These are phyloP conservation scores for Microbotryum scabiosae DNA, from an alignment of 1,284 basidiomycete genomes.

Conservation along the genomic window DNA sequence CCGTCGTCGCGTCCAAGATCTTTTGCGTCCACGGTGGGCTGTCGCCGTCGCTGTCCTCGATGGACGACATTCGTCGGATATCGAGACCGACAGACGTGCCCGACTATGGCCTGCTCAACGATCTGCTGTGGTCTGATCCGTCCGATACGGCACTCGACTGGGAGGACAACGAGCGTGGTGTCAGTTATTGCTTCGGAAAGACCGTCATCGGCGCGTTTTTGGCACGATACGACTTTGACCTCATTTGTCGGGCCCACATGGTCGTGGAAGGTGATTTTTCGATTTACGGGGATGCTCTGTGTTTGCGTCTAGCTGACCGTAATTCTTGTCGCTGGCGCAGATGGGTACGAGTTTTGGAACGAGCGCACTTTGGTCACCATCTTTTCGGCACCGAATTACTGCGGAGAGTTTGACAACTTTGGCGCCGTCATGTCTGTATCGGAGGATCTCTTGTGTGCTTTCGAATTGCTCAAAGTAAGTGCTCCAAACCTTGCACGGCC, in stretches of 20 bases:
- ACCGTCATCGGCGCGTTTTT: slow-evolving; percentile 85
- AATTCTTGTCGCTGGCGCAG: slow-evolving; percentile 1
- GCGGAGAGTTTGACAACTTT: slow-evolving; percentile 96
- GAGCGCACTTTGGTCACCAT: slow-evolving; percentile 96
- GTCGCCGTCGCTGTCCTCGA: slow-evolving; percentile 91
- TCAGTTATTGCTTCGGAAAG: slow-evolving; percentile 99
- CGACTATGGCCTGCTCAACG: slow-evolving; percentile 96
- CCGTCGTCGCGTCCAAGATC: slow-evolving; percentile 98
- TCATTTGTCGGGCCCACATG: slow-evolving; percentile 99
- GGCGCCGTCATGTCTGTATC: slow-evolving; percentile 83
- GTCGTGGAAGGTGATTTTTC: slow-evolving; percentile 64
- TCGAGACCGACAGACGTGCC: slow-evolving; percentile 97
- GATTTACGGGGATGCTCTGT: background rate
- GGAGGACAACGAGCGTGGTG: slow-evolving; percentile 99
- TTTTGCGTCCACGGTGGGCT: slow-evolving; percentile 99
- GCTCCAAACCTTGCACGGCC: background rate
- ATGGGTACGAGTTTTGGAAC: slow-evolving; percentile 98
- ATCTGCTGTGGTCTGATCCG: slow-evolving; percentile 97
- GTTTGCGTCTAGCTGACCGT: background rate
- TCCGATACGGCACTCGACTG: slow-evolving; percentile 95
- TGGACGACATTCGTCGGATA: slow-evolving; percentile 99
- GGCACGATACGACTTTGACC: slow-evolving; percentile 73
- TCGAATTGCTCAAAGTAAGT: slow-evolving; percentile 74
- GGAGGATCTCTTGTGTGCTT: slow-evolving; percentile 93
- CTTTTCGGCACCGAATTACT: slow-evolving; percentile 96